Conservation (phyloP, 2,329 filamentous ascomycete genomes). For the Hymenoscyphus infarciens region DNA sequence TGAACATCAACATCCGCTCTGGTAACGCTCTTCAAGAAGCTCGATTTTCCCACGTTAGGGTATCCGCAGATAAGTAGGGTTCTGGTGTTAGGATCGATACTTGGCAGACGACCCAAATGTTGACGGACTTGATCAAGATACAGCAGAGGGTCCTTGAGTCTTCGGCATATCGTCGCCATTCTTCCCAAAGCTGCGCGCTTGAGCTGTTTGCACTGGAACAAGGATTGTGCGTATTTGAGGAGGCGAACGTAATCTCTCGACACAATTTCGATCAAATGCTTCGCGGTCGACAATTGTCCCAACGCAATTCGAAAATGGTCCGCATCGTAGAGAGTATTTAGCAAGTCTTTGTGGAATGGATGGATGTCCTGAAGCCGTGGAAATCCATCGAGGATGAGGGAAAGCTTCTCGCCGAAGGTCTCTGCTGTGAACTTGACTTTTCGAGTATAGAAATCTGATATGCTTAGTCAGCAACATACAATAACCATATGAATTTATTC, state of each 20-base stretch:
- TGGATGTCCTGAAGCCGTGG: slow-evolving; percentile 92
- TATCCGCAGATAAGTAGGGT: slow-evolving; percentile 96
- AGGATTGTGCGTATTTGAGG: slow-evolving; percentile 91
- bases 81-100: slow-evolving; percentile 97
- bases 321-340: slow-evolving; percentile 98
- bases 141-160: slow-evolving; percentile 87
- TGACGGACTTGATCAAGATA: slow-evolving; percentile 97
- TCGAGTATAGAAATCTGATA: slow-evolving; percentile 81
- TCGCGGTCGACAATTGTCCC: slow-evolving; percentile 91
- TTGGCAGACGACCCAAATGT: slow-evolving; percentile 92
- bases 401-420: slow-evolving; percentile 92
- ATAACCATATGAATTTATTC: background rate
- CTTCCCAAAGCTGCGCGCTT: slow-evolving; percentile 94
- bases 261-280: slow-evolving; percentile 94
- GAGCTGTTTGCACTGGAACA: slow-evolving; percentile 99
- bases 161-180: slow-evolving; percentile 96
- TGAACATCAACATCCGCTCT: slow-evolving; percentile 95
- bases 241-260: slow-evolving; percentile 94
- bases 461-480: background rate
- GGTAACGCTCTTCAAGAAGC: slow-evolving; percentile 88
- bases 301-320: slow-evolving; percentile 97
- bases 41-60: slow-evolving; percentile 96
- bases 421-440: slow-evolving; percentile 99
- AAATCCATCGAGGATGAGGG: slow-evolving; percentile 86
- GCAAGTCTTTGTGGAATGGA: slow-evolving; percentile 78